Percentiles rank a stretch among this genome's conserved stretches.
Conservation (phyloP, 192 early-diverging fungal genomes). For the Coemansia sp. region DNA sequence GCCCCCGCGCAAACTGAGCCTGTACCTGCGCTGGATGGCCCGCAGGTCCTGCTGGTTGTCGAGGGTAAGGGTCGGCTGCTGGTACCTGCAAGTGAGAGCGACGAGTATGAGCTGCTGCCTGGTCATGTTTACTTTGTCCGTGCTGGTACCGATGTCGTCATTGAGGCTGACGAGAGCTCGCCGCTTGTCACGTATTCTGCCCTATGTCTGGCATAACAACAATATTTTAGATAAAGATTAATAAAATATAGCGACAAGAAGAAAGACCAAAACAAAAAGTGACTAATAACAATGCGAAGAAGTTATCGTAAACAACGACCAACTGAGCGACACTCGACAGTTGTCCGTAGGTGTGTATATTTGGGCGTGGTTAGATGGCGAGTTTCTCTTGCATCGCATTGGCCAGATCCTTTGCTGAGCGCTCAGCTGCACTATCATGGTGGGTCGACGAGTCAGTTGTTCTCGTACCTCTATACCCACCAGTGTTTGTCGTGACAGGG, state of each 20-base stretch:
- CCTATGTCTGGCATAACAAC: constrained; percentile 12
- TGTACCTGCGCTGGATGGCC: constrained; percentile 69
- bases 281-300: not conserved
- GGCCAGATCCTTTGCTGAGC: constrained; percentile 20
- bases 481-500: constrained; percentile 9
- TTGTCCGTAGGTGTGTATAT: not conserved
- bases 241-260: not conserved
- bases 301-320: too few relatives aligned
- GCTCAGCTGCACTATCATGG: not conserved
- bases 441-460: not conserved
- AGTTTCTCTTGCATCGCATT: constrained; percentile 40
- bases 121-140: constrained; percentile 82
- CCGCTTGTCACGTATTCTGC: constrained; percentile 22
- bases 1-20: constrained; percentile 52
- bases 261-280: not conserved
- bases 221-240: not conserved
- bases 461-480: constrained; percentile 20
- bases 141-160: constrained; percentile 46
- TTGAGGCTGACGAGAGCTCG: constrained; percentile 31
- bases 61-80: constrained; percentile 63
- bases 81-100: constrained; percentile 32
- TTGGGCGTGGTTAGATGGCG: constrained; percentile 12
- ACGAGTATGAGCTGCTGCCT: constrained; percentile 45
- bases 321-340: not conserved
- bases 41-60: constrained; percentile 84